These are phyloP conservation scores for Leccinum ochraceum DNA, from an alignment of 768 basidiomycete species.

Conservation along the genomic window DNA sequence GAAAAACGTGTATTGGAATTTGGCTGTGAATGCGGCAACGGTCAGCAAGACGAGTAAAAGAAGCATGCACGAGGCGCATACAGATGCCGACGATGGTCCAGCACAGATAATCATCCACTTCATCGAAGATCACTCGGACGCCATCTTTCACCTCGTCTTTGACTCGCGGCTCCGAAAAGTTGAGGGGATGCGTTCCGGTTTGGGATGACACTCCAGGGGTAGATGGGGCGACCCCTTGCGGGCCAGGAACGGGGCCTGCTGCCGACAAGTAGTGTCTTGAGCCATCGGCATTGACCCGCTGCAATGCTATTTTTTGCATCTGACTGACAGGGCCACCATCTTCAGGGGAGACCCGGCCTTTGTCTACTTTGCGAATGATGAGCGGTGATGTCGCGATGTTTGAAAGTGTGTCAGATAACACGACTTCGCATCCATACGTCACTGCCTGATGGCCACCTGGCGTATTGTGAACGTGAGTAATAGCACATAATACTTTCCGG, in stretches of 20 bases:
- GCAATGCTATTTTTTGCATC: constrained; percentile 94
- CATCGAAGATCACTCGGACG: constrained; percentile 72
- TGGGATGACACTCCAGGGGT: constrained; percentile 75
- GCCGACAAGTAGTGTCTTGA: constrained; percentile 87
- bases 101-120: constrained; percentile 92
- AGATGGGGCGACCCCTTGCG: constrained; percentile 70
- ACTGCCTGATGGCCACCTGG: constrained; percentile 76
- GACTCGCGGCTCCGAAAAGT: constrained; percentile 79
- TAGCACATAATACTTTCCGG: constrained; percentile 36
- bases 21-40: constrained; percentile 49
- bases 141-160: constrained; percentile 83
- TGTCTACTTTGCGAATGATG: constrained; percentile 90
- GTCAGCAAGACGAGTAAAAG: constrained; percentile 21
- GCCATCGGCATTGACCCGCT: constrained; percentile 79
- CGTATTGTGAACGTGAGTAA: constrained; percentile 42
- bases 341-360: constrained; percentile 81
- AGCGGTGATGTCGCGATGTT: constrained; percentile 86
- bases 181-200: constrained; percentile 76
- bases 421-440: constrained; percentile 88
- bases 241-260: constrained; percentile 79
- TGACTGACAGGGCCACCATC: constrained; percentile 93
- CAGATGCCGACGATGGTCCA: constrained; percentile 97
- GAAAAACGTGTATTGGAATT: constrained; percentile 94
- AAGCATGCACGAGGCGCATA: constrained; percentile 42
- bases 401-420: constrained; percentile 80